These are phyloP conservation scores for Coelastrella sp. DNA, from an alignment of 139 green algal species.

Conservation along the genomic window DNA sequence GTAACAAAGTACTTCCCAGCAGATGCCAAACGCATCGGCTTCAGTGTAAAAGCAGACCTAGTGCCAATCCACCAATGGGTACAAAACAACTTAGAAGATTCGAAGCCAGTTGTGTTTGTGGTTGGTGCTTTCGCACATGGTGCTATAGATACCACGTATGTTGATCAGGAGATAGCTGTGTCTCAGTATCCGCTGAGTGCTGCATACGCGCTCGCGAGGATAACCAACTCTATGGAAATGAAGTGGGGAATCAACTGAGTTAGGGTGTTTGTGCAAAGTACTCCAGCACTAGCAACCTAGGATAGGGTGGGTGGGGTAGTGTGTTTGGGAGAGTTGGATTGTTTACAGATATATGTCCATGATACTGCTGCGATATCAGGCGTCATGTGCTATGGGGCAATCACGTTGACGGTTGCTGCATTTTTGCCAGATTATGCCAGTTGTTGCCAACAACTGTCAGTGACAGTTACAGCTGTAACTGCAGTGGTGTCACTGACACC, in stretches of 20 bases:
- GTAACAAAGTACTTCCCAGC: constrained; percentile 89
- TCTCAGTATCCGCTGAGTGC: constrained; percentile 93
- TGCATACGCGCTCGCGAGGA: constrained; percentile 87
- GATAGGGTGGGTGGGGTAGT: too few relatives aligned
- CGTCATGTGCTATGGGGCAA: too few relatives aligned
- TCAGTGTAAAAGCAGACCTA: constrained; percentile 81
- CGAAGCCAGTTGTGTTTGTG: constrained; percentile 85
- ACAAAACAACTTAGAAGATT: constrained; percentile 50
- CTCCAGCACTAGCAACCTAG: too few relatives aligned
- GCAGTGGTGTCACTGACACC: too few relatives aligned
- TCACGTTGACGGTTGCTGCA: too few relatives aligned
- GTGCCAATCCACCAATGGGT: constrained; percentile 72
- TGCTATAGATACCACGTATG: constrained; percentile 88
- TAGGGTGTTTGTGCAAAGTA: background rate
- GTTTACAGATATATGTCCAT: too few relatives aligned
- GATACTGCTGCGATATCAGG: too few relatives aligned
- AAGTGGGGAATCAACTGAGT: constrained; percentile 85
- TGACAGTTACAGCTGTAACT: too few relatives aligned
- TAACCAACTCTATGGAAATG: constrained; percentile 93
- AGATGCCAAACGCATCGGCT: constrained; percentile 80
- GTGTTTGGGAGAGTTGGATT: too few relatives aligned
- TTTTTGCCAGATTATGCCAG: too few relatives aligned
- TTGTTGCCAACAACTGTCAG: too few relatives aligned
- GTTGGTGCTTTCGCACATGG: constrained; percentile 96
- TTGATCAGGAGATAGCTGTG: constrained; percentile 91